Evolutionary conservation across 2,329 filamentous ascomycete species (phyloP), one percentile per base, ranked within the genome.

Genomic region (Fusarium sp.): DNA sequence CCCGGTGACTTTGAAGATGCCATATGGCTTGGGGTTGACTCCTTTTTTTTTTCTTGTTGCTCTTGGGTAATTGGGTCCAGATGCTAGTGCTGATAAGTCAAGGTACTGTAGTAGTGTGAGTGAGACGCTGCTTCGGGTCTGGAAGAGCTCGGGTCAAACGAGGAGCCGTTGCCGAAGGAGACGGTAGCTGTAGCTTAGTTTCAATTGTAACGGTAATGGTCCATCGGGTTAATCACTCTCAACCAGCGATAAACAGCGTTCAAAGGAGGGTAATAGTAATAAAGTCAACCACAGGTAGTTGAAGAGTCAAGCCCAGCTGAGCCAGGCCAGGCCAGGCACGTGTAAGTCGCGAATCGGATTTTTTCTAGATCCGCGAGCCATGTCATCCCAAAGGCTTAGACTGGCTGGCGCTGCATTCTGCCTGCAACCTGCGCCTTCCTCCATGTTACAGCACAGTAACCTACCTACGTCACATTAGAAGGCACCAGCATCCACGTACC

Each of bases 11-110:
- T 43, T n/a, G 60, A 33, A 56, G 56, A 59, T 39, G 66, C 61
- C 70, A 73, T 74, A 73, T 74, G 57, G 48, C 39, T 22, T 22
- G 58, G 58, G 61, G 11, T 63, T 31, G 48, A 52, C 27, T 52
- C 48, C 48, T n/a, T 52, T 31, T 31, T 52, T 20, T 27, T 45
- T 7, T 45, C n/a, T 50, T 16, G 14, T 63, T 63, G 48, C 48
- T 52, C 18, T 29, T 52, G 48, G 48, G 27, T 52, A 52, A 52
- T 31, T 52, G 45, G 45, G 29, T 52, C 18, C 48, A 52, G 18
- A 20, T 52, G 48, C 48, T 52, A 31, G 48, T 31, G 48, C 48
- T 52, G 48, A 52, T 52, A 52, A 20, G 27, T 52, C 9, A 52
- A 52, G 43, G 22, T 16, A 37, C 20, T 20, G 41, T n/a, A n/a